These are phyloP conservation scores for Fremontodendron californicum DNA, from an alignment of 345 rosid species.

Conservation along the genomic window DNA sequence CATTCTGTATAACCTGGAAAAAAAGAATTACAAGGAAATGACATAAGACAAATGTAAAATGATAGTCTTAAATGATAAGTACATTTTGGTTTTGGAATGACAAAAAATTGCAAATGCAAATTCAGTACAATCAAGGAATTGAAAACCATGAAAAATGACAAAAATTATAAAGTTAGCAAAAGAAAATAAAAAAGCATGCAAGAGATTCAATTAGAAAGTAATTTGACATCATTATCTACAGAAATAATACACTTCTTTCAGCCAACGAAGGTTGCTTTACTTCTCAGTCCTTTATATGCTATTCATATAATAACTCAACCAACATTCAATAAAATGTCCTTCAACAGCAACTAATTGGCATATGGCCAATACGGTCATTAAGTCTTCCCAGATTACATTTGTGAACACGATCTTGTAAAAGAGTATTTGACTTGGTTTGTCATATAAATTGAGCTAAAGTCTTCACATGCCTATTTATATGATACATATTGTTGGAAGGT, in stretches of 20 bases:
- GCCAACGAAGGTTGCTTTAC: not conserved
- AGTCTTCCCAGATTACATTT: not conserved
- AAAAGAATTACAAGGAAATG: slow-evolving; percentile 14
- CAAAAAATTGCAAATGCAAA: not conserved
- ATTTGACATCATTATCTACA: not conserved
- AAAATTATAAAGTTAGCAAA: not conserved
- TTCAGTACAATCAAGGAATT: not conserved
- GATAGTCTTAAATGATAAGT: not conserved
- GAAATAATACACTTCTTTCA: not conserved
- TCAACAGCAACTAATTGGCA: not conserved
- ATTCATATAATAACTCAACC: not conserved
- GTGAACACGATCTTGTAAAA: not conserved
- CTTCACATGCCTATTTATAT: too few species aligned
- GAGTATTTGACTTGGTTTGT: not conserved
- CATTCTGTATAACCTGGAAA: slow-evolving; percentile 78
- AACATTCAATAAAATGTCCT: not conserved
- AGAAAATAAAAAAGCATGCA: not conserved
- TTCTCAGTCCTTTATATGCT: not conserved
- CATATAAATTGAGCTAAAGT: not conserved
- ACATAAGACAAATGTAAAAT: not conserved
- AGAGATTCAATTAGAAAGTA: not conserved
- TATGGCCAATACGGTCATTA: too few species aligned
- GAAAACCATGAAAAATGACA: not conserved
- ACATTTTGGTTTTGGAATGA: not conserved
- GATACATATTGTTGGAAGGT: not conserved